Conservation (phyloP, 2,329 filamentous ascomycete genomes). For the Neofusicoccum sp. region DNA sequence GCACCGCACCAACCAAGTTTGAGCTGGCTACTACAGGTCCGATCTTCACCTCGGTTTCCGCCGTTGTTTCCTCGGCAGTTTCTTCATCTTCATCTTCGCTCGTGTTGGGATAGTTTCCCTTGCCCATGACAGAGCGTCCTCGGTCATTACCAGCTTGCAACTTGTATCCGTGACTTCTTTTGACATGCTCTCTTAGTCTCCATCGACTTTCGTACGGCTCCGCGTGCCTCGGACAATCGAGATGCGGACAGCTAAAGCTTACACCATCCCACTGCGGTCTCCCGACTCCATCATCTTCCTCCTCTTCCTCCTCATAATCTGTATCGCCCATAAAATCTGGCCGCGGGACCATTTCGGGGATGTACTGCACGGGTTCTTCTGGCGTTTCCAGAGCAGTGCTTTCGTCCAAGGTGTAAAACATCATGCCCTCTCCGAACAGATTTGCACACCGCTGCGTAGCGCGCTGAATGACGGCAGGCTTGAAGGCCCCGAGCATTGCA, state of each 20-base stretch:
- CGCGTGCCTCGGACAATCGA: conserved; percentile 32
- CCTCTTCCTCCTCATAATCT: background rate
- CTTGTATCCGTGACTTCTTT: conserved; percentile 47
- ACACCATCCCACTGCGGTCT: conserved; percentile 34
- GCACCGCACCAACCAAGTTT: conserved; percentile 60
- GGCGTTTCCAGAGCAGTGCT: conserved; percentile 28
- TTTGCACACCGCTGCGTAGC: conserved; percentile 73
- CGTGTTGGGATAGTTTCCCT: conserved; percentile 31
- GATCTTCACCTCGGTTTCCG: background rate
- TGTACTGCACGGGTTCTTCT: conserved; percentile 39
- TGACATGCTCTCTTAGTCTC: conserved; percentile 49
- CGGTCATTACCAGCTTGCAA: conserved; percentile 39
- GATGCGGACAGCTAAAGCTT: conserved; percentile 37
- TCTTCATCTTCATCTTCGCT: background rate
- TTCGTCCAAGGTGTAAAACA: conserved; percentile 60
- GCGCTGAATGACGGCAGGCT: conserved; percentile 64
- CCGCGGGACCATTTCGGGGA: conserved; percentile 33
- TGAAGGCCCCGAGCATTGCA: conserved; percentile 67
- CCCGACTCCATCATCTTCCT: conserved; percentile 22
- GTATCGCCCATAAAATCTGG: conserved; percentile 14
- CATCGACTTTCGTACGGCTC: conserved; percentile 32
- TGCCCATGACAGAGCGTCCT: conserved; percentile 49
- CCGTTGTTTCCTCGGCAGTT: background rate
- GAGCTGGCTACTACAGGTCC: background rate
- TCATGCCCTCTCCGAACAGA: conserved; percentile 74